Percentiles rank a stretch among this genome's conserved stretches.
Evolutionary conservation across 2,329 filamentous ascomycete species (phyloP).

Genomic region (Apiospora hydei): DNA sequence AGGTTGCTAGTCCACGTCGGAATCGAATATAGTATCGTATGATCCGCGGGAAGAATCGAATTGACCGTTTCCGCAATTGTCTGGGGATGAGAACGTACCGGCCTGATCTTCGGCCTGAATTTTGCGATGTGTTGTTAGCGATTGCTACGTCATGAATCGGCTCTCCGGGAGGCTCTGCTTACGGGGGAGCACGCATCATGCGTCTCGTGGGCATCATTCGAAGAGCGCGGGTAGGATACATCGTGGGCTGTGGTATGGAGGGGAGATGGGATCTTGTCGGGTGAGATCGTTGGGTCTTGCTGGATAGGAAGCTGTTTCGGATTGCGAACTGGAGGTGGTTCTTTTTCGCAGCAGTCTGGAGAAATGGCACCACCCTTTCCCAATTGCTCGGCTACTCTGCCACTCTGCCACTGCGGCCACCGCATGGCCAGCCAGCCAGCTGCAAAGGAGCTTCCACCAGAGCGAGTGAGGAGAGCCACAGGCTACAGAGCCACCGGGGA

Average conservation of each 20-base stretch:
- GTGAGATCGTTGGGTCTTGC: conserved; percentile 14
- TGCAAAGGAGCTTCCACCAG: background rate
- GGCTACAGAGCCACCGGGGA: background rate
- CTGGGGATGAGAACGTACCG: conserved; percentile 57
- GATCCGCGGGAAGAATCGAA: conserved; percentile 28
- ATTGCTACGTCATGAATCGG: conserved; percentile 39
- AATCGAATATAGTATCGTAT: conserved; percentile 7
- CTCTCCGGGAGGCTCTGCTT: conserved; percentile 48
- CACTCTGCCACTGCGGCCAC: background rate
- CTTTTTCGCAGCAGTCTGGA: conserved; percentile 17
- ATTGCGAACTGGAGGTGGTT: conserved; percentile 18
- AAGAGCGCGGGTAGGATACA: conserved; percentile 71
- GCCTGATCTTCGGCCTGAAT: conserved; percentile 70
- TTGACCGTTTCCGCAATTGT: conserved; percentile 28
- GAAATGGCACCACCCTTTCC: conserved; percentile 12
- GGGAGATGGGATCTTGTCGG: conserved; percentile 37
- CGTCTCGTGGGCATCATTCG: conserved; percentile 72
- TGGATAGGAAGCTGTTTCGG: conserved; percentile 21
- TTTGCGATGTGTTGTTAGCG: conserved; percentile 22
- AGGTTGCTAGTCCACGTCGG: background rate
- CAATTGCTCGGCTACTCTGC: conserved; percentile 9
- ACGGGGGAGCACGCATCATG: conserved; percentile 79
- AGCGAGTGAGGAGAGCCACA: background rate
- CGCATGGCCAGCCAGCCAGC: background rate
- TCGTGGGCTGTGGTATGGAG: conserved; percentile 49